Percentiles rank a stretch among this genome's conserved stretches.
Conservation (phyloP, 257 asterid species). For the Solanum pennellii region DNA sequence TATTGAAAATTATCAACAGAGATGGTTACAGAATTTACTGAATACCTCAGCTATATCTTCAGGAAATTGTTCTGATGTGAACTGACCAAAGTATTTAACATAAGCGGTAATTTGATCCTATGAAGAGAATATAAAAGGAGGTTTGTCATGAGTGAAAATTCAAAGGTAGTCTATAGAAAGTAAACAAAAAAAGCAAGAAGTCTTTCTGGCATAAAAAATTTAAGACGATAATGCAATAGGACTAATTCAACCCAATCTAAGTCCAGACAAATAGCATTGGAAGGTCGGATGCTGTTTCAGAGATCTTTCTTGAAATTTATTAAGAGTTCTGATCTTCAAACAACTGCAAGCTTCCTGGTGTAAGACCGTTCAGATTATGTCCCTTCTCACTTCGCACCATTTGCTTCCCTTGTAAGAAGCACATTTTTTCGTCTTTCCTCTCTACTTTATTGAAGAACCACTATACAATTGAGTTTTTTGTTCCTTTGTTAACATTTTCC, state of each 20-base stretch:
- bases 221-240: not conserved
- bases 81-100: slow-evolving; percentile 91
- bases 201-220: not conserved
- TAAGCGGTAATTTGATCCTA: slow-evolving; percentile 89
- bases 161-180: not conserved
- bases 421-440: not conserved
- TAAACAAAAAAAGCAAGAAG: not conserved
- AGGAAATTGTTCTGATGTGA: slow-evolving; percentile 92
- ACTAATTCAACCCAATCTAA: not conserved
- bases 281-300: not conserved
- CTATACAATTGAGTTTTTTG: not conserved
- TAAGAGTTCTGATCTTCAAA: not conserved
- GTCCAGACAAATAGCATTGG: not conserved
- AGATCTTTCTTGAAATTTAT: not conserved
- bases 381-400: not conserved
- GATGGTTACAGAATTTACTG: not conserved
- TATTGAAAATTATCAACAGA: not conserved
- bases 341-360: not conserved
- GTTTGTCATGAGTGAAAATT: not conserved
- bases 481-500: not conserved
- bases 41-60: slow-evolving; percentile 95
- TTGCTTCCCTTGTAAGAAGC: not conserved
- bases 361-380: not conserved
- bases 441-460: not conserved
- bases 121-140: not conserved